phyloP scores from a whole-genome alignment of 1,284 basidiomycete genomes.

The Bjerkandera adusta region DNA sequence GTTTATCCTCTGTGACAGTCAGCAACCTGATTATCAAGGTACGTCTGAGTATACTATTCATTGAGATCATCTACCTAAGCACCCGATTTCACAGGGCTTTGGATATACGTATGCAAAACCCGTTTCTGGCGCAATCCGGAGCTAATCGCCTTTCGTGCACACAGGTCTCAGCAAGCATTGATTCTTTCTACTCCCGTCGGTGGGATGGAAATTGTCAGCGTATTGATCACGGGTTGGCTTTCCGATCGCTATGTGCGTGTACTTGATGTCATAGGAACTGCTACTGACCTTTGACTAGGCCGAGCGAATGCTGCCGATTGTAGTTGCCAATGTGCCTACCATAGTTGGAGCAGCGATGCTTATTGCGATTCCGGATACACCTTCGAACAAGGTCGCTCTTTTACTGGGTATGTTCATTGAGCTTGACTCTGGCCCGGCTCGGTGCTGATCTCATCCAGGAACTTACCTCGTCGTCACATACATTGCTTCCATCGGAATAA shows the following conservation, averaged over 20 bases:
- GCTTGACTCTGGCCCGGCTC: not conserved
- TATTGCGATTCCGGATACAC: slow-evolving; percentile 48
- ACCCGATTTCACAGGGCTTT: slow-evolving; percentile 36
- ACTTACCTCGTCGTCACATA: slow-evolving; percentile 56
- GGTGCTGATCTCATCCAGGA: slow-evolving; percentile 32
- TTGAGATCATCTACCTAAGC: not conserved
- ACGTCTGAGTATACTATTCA: not conserved
- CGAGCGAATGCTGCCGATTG: slow-evolving; percentile 64
- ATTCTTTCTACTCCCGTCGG: slow-evolving; percentile 62
- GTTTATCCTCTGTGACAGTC: slow-evolving; percentile 33
- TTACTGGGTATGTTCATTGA: slow-evolving; percentile 61
- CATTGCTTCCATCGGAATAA: slow-evolving; percentile 55
- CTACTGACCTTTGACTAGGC: slow-evolving; percentile 32
- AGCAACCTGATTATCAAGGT: slow-evolving; percentile 56
- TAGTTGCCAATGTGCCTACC: slow-evolving; percentile 59
- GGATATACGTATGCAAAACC: slow-evolving; percentile 52
- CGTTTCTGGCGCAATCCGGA: not conserved
- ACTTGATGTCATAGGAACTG: not conserved
- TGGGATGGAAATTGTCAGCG: slow-evolving; percentile 44
- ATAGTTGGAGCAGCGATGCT: slow-evolving; percentile 56
- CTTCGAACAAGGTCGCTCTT: slow-evolving; percentile 49
- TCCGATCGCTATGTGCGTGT: slow-evolving; percentile 54
- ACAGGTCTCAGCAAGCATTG: slow-evolving; percentile 57
- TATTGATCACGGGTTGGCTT: slow-evolving; percentile 58
- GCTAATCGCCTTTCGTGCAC: not conserved